Conservation (phyloP, 306 rosid species). For the Aeschynomene evenia region DNA sequence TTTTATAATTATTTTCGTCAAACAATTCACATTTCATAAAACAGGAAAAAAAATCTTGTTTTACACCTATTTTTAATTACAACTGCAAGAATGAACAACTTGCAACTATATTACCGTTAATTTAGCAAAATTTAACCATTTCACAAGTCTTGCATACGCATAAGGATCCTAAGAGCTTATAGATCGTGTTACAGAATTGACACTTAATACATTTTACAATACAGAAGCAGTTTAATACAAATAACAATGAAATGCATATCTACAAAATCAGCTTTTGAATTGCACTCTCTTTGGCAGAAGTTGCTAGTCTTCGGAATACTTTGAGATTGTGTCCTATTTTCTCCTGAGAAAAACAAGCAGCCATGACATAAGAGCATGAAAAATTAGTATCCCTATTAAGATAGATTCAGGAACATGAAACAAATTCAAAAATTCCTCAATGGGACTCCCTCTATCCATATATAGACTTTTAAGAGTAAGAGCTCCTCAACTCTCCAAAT, state of each 20-base stretch:
- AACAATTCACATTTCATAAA: no score
- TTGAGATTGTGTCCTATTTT: conserved; percentile 81
- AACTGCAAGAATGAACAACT: no score
- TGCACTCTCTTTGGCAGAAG: conserved; percentile 78
- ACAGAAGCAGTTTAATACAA: conserved; percentile 8
- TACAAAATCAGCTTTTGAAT: conserved; percentile 56
- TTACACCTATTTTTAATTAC: no score
- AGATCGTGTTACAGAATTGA: not conserved
- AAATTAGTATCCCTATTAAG: not conserved
- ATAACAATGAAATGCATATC: not conserved
- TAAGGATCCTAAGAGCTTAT: not conserved
- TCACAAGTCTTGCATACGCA: conserved; percentile 1
- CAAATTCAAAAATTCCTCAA: not conserved
- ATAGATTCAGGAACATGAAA: conserved; percentile 1
- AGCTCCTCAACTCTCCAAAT: no score
- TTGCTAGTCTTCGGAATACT: conserved; percentile 73
- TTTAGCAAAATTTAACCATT: no score
- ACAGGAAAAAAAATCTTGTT: no score
- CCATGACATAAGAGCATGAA: not conserved
- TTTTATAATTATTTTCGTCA: no score
- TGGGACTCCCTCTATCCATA: no score
- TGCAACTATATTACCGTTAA: no score
- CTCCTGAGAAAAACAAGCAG: conserved; percentile 51
- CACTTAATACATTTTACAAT: not conserved
- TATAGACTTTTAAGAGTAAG: no score